Conservation (phyloP, 2,329 filamentous ascomycete species). For the Fusarium bactridioides region DNA sequence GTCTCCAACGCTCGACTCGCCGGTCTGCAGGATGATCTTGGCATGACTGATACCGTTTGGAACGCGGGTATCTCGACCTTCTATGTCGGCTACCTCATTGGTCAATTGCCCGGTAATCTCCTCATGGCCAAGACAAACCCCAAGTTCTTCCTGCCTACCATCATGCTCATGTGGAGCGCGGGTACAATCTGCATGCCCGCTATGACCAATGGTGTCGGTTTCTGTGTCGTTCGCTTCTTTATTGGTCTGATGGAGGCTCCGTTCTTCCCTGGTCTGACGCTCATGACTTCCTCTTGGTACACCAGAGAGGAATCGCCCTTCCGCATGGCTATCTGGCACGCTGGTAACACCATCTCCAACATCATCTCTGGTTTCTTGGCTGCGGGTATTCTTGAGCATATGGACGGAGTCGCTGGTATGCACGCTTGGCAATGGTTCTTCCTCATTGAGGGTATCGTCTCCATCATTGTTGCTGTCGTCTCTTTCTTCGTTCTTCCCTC, state of each 20-base stretch:
- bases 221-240: constrained; percentile 45
- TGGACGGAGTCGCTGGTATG: constrained; percentile 49
- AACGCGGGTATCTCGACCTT: constrained; percentile 52
- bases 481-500: constrained; percentile 47
- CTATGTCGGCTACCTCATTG: constrained; percentile 57
- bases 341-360: constrained; percentile 56
- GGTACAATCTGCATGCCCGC: constrained; percentile 55
- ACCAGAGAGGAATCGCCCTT: constrained; percentile 54
- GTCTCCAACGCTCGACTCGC: constrained; percentile 55
- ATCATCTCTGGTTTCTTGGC: constrained; percentile 55
- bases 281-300: constrained; percentile 56
- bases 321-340: constrained; percentile 56
- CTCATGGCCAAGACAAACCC: constrained; percentile 53
- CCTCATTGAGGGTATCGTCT: constrained; percentile 47
- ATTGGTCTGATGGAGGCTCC: constrained; percentile 47
- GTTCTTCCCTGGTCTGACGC: constrained; percentile 51
- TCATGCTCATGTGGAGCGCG: constrained; percentile 54
- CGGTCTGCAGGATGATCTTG: constrained; percentile 49
- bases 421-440: constrained; percentile 55
- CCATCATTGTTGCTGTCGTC: constrained; percentile 45
- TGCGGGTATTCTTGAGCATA: constrained; percentile 53
- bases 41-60: constrained; percentile 49
- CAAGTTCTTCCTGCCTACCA: constrained; percentile 47
- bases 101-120: constrained; percentile 57
- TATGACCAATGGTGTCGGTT: constrained; percentile 42